A percentile compares a stretch with the other conserved stretches of the same genome.
Evolutionary conservation across 2,329 filamentous ascomycete genomes (phyloP).

Genomic region (Scopulariopsis brevicaulis): DNA sequence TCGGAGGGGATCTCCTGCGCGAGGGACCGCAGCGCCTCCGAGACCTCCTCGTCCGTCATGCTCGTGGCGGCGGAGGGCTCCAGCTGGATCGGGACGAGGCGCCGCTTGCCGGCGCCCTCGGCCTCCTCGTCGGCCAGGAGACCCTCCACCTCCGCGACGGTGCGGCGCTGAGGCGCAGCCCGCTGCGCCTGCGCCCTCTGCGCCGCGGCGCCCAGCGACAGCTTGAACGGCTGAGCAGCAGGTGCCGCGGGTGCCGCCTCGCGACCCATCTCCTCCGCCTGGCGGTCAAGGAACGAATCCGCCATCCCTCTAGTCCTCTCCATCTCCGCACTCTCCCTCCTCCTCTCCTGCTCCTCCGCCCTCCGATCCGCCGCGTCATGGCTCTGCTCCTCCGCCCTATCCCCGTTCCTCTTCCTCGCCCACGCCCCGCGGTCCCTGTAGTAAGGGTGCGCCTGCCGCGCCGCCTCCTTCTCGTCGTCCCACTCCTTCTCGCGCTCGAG

Average conservation of each 20-base stretch:
- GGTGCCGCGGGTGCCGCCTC: constrained; percentile 20
- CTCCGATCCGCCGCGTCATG: constrained; percentile 75
- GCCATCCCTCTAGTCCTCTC: constrained; percentile 77
- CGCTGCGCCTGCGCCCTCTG: constrained; percentile 55
- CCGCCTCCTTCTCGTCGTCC: constrained; percentile 78
- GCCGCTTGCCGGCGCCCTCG: constrained; percentile 55
- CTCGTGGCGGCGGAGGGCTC: constrained; percentile 55
- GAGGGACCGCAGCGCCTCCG: constrained; percentile 68
- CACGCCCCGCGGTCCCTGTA: constrained; percentile 79
- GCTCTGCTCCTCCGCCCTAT: constrained; percentile 61
- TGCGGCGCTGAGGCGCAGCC: constrained; percentile 53
- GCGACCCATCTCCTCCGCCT: constrained; percentile 63
- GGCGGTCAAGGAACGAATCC: constrained; percentile 79
- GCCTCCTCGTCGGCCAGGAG: constrained; percentile 93
- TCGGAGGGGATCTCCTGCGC: constrained; percentile 85
- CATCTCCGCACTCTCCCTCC: constrained; percentile 56
- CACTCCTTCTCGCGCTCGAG: constrained; percentile 58
- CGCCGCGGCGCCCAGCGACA: constrained; percentile 81
- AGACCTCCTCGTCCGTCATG: constrained; percentile 79
- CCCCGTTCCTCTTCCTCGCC: constrained; percentile 67
- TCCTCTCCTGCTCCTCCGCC: constrained; percentile 64
- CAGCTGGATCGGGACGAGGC: constrained; percentile 73
- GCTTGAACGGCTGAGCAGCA: constrained; percentile 74
- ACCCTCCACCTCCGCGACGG: constrained; percentile 87
- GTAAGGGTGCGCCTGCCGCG: constrained; percentile 64